phyloP scores from a whole-genome alignment of 805 yeast genomes.

The Torulaspora quercuum region DNA sequence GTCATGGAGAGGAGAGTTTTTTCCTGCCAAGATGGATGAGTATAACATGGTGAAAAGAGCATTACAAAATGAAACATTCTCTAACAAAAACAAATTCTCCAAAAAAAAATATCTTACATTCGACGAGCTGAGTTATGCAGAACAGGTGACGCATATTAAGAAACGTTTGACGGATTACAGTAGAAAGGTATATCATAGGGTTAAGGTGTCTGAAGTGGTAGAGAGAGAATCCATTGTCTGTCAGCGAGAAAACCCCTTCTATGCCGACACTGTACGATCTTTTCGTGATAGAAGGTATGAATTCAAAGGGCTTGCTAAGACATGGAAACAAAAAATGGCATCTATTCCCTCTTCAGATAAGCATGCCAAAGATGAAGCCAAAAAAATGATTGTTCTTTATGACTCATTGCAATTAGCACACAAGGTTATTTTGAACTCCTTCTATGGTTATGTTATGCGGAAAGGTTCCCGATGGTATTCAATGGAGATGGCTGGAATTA shows the following conservation, averaged over 20 bases:
- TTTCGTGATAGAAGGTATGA: conserved; percentile 96
- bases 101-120: conserved; percentile 59
- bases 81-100: conserved; percentile 53
- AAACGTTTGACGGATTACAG: conserved; percentile 81
- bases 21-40: conserved; percentile 87
- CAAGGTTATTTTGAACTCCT: conserved; percentile 92
- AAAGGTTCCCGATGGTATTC: conserved; percentile 99
- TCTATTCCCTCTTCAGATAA: conserved; percentile 52
- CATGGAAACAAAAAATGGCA: conserved; percentile 81
- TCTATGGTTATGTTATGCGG: conserved; percentile 98
- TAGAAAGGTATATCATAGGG: conserved; percentile 75
- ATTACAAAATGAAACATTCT: conserved; percentile 72
- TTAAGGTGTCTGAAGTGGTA: conserved; percentile 76
- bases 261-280: conserved; percentile 87
- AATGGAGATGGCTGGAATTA: conserved; percentile 99
- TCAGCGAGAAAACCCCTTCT: conserved; percentile 96
- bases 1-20: conserved; percentile 98
- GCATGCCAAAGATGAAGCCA: conserved; percentile 78
- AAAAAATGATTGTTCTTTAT: conserved; percentile 87
- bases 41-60: conserved; percentile 86
- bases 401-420: conserved; percentile 96
- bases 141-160: conserved; percentile 72
- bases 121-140: conserved; percentile 70
- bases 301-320: conserved; percentile 87
- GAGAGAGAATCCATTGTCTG: conserved; percentile 92